phyloP scores from a whole-genome alignment of 805 yeast genomes.

The Groenewaldozyma tartarivorans region DNA sequence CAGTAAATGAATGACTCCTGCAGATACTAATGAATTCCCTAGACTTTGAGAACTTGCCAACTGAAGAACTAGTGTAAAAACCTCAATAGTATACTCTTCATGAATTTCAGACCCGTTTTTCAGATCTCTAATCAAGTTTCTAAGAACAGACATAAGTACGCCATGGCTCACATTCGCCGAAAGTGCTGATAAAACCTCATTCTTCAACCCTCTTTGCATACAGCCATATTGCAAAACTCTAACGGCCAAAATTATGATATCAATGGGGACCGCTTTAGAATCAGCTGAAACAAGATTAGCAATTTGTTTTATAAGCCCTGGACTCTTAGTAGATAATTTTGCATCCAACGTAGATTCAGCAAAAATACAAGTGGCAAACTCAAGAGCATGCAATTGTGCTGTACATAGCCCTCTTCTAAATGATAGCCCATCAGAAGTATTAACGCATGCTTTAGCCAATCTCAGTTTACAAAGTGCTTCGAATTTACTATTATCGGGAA shows the following conservation, averaged over 20 bases:
- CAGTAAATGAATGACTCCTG: conserved; percentile 64
- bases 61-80: conserved; percentile 51
- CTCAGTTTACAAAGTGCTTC: conserved; percentile 54
- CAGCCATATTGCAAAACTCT: conserved; percentile 64
- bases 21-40: conserved; percentile 46
- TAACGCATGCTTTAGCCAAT: conserved; percentile 58
- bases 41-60: conserved; percentile 37
- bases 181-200: conserved; percentile 65
- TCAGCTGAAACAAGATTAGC: conserved; percentile 70
- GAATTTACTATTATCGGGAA: conserved; percentile 55
- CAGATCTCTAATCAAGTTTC: conserved; percentile 48
- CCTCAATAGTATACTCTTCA: conserved; percentile 38
- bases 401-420: conserved; percentile 52
- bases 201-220: conserved; percentile 56
- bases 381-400: conserved; percentile 58
- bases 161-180: conserved; percentile 90
- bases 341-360: conserved; percentile 52
- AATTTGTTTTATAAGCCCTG: conserved; percentile 56
- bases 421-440: conserved; percentile 41
- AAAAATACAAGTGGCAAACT: conserved; percentile 49
- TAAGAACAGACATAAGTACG: conserved; percentile 57
- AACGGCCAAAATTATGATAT: conserved; percentile 50
- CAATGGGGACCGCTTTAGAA: conserved; percentile 36
- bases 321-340: conserved; percentile 60
- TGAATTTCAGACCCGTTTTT: conserved; percentile 33